Evolutionary conservation across 148 eudicot genomes (phyloP), one percentile per base, ranked within the genome.

Genomic region (Amaranthus palmeri): DNA sequence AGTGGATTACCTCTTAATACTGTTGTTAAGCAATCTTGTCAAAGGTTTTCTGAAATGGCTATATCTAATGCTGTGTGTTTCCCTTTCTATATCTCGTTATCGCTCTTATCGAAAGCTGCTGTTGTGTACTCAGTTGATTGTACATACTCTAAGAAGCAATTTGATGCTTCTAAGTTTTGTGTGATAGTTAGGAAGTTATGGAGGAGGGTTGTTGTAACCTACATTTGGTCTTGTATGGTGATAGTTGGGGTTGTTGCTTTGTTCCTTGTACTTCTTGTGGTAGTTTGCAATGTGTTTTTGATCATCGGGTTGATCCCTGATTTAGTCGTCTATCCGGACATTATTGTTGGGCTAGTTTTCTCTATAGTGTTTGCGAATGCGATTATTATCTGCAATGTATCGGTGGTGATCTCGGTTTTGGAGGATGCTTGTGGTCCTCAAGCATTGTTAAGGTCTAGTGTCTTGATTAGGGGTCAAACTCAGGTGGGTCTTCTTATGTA

Each of bases 401-500:
- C 86, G 7, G 76, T 80, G 70, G 83, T 83, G 72, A 78, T 80
- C 61, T 83, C 86, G 5, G 81, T 83, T 43, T 75, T 83, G 79
- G 86, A 83, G 77, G 83, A 80, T 72, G 81, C 75, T 49, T 83
- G 72, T 17, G 86, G 86, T 6, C 76, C 79, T 60, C 79, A 75
- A 74, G 83, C 86, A 8, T 74, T 83, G 65, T 47, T 74, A 66
- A 83, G 86, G 77, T 80, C 83, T 65, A 71, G 74, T 72, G 71
- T 74, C 65, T n/a, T 83, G 36, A 72, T 83, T 69, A 74, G 81
- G 56, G 86, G 81, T 49, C 83, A 83, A 66, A 80, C 79, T 47
- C 97, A 91, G 58, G 98, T 89, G 76, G 98, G 97, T 74, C 88
- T 95, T 43, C 67, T 88, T 77, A 88, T 95, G 81, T 95, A 86